Base-by-base conservation (phyloP, 148 eudicot species). In the Bassia scoparia region DNA sequence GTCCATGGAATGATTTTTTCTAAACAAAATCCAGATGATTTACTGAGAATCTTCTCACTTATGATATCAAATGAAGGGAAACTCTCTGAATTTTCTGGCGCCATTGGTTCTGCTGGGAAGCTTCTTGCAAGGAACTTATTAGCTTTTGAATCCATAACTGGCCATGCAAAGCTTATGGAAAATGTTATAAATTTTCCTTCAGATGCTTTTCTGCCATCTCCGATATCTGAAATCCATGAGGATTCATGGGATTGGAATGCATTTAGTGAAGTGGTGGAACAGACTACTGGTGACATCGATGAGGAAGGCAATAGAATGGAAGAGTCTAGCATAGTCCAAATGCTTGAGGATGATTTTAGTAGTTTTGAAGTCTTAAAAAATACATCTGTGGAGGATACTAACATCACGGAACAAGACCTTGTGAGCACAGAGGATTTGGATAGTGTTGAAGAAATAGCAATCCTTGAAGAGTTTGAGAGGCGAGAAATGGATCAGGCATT, bases 1-100 rank as follows among this genome's bases (percentile, higher is more conserved):
- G 97, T 91, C 55, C 88, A 91, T 81, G 98, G 96, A 72, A 84
- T 95, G 83, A 81, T 89, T 30, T 89, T 89, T 73, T 76, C 84
- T 43, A 83, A 83, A 79, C 88, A 88, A 65, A 85, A 87, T 65
- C 87, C 93, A 37, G 88, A 87, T 79, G 89, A 84, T 61, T 76
- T 95, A 69, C 74, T 84, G 73, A 81, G 79, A 80, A 86, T 89
- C 69, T 95, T 95, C 80, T 79, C 93, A 13, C 88, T 73, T 74
- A 68, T 95, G 61, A 76, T 91, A 82, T 83, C 87, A 41, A 68
- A 69, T 77, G 82, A 87, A 14, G 88, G 90, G 72, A 86, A 76
- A 71, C 77, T 95, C 67, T 87, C 98, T 23, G 78, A 81, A 62
- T 83, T 83, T 83, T 97, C 88, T 53, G 81, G 72, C 65, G 70